phyloP scores from a whole-genome alignment of 148 eudicot species.

The Diospyros lotus region DNA sequence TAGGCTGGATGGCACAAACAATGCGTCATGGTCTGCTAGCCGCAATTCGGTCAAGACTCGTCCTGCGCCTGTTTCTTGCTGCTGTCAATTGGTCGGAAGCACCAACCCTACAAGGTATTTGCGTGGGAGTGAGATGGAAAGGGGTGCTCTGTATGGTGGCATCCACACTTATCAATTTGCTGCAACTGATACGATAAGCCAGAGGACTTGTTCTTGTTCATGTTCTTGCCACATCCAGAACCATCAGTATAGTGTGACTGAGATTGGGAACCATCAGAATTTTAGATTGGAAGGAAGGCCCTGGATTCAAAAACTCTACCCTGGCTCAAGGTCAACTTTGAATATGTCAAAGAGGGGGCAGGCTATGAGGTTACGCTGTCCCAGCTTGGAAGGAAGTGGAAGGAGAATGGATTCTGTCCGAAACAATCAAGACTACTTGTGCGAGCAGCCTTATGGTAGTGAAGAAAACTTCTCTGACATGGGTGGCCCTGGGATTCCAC shows the following conservation, averaged over 20 bases:
- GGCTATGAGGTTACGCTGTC: constrained; percentile 10
- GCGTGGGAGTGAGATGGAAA: neutral
- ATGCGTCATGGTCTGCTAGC: neutral
- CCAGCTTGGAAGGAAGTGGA: neutral
- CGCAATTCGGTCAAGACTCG: neutral
- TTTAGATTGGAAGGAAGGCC: constrained; percentile 15
- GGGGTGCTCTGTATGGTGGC: constrained; percentile 4
- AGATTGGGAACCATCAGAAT: constrained; percentile 9
- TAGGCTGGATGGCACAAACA: constrained; percentile 13
- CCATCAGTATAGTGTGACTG: constrained; percentile 3
- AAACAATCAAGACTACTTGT: neutral
- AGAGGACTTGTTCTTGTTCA: neutral
- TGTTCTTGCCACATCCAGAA: neutral
- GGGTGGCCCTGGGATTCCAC: constrained; percentile 6
- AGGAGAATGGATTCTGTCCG: neutral
- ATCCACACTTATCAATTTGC: neutral
- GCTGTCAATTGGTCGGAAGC: constrained; percentile 9
- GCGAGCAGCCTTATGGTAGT: neutral
- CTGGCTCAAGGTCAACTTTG: constrained; percentile 11
- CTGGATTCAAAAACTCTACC: constrained; percentile 18
- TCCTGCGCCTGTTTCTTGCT: neutral
- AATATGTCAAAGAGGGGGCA: constrained; percentile 21
- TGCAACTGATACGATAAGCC: constrained; percentile 9
- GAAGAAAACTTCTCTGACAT: constrained; percentile 7
- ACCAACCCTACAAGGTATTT: neutral